Evolutionary conservation across 345 rosid genomes (phyloP).

Genomic region (Citrus maxima): DNA sequence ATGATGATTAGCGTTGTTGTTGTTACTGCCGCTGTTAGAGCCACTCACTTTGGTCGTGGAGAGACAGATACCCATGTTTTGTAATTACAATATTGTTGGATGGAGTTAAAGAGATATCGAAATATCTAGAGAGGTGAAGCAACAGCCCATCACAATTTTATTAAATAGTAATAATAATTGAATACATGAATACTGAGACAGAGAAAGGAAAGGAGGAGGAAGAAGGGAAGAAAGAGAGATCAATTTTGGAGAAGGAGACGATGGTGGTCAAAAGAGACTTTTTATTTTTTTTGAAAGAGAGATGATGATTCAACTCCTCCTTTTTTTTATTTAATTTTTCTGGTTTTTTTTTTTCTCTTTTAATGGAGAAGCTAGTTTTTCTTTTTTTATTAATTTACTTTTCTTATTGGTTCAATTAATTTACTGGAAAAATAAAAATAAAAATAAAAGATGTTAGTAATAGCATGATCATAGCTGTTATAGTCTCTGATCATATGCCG

Average conservation of each 20-base stretch:
- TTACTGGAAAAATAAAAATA: too few species aligned
- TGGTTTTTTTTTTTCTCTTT: neutral
- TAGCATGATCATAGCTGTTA: too few species aligned
- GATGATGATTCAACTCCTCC: neutral
- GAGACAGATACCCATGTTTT: conserved; percentile 69
- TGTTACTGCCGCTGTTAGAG: conserved; percentile 41
- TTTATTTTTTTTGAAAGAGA: neutral
- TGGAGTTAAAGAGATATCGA: neutral
- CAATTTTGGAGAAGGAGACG: conserved; percentile 6
- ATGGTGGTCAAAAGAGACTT: conserved; percentile 28
- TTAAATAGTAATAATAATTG: neutral
- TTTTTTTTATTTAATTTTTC: conserved; percentile 17
- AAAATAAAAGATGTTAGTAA: too few species aligned
- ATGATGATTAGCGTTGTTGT: neutral
- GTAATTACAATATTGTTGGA: neutral
- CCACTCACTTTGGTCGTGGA: conserved; percentile 69
- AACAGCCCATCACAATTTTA: neutral
- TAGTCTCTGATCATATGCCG: too few species aligned
- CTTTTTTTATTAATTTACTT: too few species aligned
- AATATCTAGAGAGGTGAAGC: neutral
- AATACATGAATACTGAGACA: neutral
- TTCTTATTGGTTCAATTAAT: too few species aligned
- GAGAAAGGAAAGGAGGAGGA: conserved; percentile 23
- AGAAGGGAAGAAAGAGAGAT: conserved; percentile 37
- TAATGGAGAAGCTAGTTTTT: neutral